Evolutionary conservation across 306 rosid species (phyloP).

Genomic region (Prunus fruticosa): DNA sequence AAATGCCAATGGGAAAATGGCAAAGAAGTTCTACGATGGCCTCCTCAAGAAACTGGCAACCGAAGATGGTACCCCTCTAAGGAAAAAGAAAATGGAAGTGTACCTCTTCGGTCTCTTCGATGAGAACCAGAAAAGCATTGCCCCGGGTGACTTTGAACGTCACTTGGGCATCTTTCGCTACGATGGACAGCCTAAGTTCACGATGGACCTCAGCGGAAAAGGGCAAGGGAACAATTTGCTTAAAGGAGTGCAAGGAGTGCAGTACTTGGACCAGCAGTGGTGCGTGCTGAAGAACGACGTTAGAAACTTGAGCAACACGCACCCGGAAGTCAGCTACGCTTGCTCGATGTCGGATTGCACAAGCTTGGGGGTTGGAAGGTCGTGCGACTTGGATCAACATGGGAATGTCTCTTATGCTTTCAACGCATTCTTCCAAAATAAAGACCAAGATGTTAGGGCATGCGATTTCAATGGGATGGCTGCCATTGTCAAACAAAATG

Average conservation of each 20-base stretch:
- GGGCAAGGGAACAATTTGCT: slow-evolving; percentile 19
- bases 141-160: slow-evolving; percentile 66
- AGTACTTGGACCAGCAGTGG: slow-evolving; percentile 17
- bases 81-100: slow-evolving; percentile 17
- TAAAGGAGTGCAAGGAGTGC: background rate
- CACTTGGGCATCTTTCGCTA: slow-evolving; percentile 80
- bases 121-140: slow-evolving; percentile 60
- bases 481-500: slow-evolving; percentile 33
- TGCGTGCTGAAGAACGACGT: background rate
- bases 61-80: slow-evolving; percentile 55
- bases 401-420: slow-evolving; percentile 60
- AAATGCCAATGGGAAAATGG: slow-evolving; percentile 28
- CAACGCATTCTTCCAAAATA: slow-evolving; percentile 54
- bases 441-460: slow-evolving; percentile 61
- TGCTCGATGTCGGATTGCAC: slow-evolving; percentile 1
- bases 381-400: slow-evolving; percentile 35
- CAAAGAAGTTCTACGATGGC: slow-evolving; percentile 61
- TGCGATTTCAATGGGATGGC: slow-evolving; percentile 54
- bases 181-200: slow-evolving; percentile 67
- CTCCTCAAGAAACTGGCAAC: slow-evolving; percentile 47
- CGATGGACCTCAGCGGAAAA: slow-evolving; percentile 51
- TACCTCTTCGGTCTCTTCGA: slow-evolving; percentile 64
- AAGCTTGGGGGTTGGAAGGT: slow-evolving; percentile 27
- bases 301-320: slow-evolving; percentile 4
- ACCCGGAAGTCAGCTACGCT: background rate